phyloP scores from a whole-genome alignment of 495 filamentous ascomycete species.

The Talaromyces nanjingensis region DNA sequence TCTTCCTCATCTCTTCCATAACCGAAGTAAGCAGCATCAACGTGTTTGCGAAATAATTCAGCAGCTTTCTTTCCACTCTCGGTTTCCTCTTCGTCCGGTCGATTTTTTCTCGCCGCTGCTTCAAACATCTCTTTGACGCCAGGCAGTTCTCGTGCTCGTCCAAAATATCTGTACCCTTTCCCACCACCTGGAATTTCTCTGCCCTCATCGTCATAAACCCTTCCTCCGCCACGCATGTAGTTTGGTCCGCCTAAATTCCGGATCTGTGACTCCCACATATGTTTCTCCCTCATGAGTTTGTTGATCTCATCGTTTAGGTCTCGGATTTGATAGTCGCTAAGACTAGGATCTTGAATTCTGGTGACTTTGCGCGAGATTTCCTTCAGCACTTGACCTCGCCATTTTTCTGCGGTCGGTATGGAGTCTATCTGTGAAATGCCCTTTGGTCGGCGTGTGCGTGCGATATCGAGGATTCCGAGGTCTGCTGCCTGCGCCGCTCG shows the following conservation, averaged over 20 bases:
- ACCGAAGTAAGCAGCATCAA: conserved; percentile 94
- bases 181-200: conserved; percentile 84
- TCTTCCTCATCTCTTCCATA: conserved; percentile 95
- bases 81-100: conserved; percentile 55
- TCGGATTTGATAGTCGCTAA: conserved; percentile 93
- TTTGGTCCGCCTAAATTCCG: conserved; percentile 90
- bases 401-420: conserved; percentile 90
- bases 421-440: conserved; percentile 74
- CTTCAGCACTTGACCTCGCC: conserved; percentile 95
- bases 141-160: conserved; percentile 80
- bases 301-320: conserved; percentile 99
- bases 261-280: conserved; percentile 97
- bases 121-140: conserved; percentile 98
- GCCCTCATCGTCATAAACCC: conserved; percentile 87
- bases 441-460: conserved; percentile 85
- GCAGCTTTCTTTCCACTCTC: conserved; percentile 53
- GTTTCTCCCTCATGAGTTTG: conserved; percentile 96
- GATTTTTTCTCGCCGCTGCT: conserved; percentile 47
- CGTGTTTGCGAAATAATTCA: conserved; percentile 68
- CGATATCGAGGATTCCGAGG: conserved; percentile 88
- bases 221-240: conserved; percentile 85
- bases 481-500: conserved; percentile 95
- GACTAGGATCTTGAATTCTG: conserved; percentile 81
- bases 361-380: conserved; percentile 95
- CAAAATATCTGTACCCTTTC: conserved; percentile 90